These are phyloP conservation scores for Fagopyrum homotropicum DNA, from an alignment of 148 eudicot genomes.

Conservation along the genomic window DNA sequence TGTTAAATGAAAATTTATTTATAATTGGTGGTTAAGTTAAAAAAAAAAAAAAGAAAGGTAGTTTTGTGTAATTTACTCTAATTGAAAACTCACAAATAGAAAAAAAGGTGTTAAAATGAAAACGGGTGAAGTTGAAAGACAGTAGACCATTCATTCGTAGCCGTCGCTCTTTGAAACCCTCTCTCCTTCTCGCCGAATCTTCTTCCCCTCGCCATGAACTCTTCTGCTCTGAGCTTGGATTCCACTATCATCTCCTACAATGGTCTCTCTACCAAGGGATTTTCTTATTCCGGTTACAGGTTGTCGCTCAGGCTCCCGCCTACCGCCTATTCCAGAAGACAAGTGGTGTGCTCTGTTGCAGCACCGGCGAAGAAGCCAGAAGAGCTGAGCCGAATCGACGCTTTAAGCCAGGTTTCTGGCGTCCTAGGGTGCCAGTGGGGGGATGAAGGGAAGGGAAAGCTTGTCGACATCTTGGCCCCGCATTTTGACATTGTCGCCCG, in stretches of 20 bases:
- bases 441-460: slow-evolving; percentile 94
- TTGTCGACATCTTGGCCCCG: slow-evolving; percentile 76
- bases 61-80: no score
- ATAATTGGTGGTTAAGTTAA: no score
- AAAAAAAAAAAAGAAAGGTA: no score
- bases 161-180: not conserved
- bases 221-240: slow-evolving; percentile 31
- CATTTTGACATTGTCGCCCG: slow-evolving; percentile 92
- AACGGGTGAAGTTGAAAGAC: no score
- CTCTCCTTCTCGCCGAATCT: not conserved
- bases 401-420: slow-evolving; percentile 77
- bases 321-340: slow-evolving; percentile 16
- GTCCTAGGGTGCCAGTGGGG: slow-evolving; percentile 94
- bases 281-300: not conserved
- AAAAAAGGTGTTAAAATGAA: no score
- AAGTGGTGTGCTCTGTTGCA: slow-evolving; percentile 16
- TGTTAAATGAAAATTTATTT: no score
- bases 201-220: slow-evolving; percentile 22
- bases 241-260: slow-evolving; percentile 21
- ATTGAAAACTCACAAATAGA: no score
- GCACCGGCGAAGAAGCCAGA: slow-evolving; percentile 14
- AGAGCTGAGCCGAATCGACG: slow-evolving; percentile 43
- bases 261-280: slow-evolving; percentile 3
- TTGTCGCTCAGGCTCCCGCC: not conserved
- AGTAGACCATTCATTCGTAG: no score